Percentiles rank a stretch among this genome's conserved stretches.
phyloP scores from a whole-genome alignment of 495 filamentous ascomycete species.

The Evernia prunastri region DNA sequence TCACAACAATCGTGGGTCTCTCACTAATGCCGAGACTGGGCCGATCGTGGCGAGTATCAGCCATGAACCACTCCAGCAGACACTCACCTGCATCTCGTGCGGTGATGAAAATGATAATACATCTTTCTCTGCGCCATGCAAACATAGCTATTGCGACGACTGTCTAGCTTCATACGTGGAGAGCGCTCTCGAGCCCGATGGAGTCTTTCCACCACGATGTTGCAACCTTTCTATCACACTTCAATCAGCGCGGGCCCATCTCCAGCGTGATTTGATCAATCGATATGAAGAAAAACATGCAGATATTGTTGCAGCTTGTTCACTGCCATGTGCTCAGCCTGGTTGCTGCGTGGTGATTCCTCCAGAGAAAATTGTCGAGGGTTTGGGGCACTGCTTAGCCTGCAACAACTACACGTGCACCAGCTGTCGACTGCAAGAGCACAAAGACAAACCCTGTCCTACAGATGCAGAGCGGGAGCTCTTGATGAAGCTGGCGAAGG shows the following conservation, averaged over 20 bases:
- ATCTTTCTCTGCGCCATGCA: neutral
- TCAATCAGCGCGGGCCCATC: neutral
- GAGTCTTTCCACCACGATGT: neutral
- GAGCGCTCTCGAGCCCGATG: neutral
- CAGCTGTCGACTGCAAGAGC: neutral
- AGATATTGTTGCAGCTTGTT: neutral
- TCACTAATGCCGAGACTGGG: neutral
- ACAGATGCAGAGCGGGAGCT: neutral
- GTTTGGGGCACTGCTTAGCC: neutral
- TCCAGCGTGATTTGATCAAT: neutral
- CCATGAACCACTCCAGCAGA: neutral
- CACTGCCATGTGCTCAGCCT: constrained; percentile 6
- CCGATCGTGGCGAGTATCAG: neutral
- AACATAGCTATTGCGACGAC: neutral
- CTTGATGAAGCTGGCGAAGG: neutral
- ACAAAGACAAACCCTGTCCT: neutral
- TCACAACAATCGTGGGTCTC: neutral
- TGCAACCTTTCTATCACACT: neutral
- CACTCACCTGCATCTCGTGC: neutral
- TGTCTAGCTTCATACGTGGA: neutral
- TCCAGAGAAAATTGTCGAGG: neutral
- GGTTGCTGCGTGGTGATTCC: neutral
- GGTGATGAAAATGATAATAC: neutral
- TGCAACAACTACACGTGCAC: neutral
- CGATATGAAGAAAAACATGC: neutral